phyloP scores from a whole-genome alignment of 2,329 filamentous ascomycete species.

The Chrysosporium keratinophilum region DNA sequence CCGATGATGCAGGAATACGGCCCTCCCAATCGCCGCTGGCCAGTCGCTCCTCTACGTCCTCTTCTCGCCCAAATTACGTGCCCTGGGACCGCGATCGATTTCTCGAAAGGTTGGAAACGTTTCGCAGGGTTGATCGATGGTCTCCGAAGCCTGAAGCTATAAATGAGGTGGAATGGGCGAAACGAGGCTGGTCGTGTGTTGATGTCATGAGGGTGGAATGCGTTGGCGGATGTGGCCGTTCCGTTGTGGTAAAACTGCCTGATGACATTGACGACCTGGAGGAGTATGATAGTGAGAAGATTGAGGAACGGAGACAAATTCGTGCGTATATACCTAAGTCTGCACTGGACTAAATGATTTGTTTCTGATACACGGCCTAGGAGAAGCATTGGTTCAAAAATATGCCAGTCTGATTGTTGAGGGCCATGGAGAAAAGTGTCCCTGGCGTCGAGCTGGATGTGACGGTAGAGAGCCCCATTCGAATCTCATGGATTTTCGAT shows the following conservation, averaged over 20 bases:
- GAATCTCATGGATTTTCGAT: not conserved
- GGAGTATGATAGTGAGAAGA: slow-evolving; percentile 35
- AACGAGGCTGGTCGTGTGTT: slow-evolving; percentile 79
- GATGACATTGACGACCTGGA: slow-evolving; percentile 51
- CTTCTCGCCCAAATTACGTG: slow-evolving; percentile 58
- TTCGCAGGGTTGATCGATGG: slow-evolving; percentile 85
- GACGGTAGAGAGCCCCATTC: slow-evolving; percentile 51
- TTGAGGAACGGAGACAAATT: slow-evolving; percentile 35
- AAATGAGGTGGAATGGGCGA: slow-evolving; percentile 89
- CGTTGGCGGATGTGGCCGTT: slow-evolving; percentile 66
- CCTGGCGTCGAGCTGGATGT: slow-evolving; percentile 81
- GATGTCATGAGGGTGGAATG: slow-evolving; percentile 77
- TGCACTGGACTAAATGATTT: not conserved
- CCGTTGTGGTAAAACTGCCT: slow-evolving; percentile 69
- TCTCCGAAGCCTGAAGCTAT: slow-evolving; percentile 79
- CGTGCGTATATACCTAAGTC: slow-evolving; percentile 25
- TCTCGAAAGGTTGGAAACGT: slow-evolving; percentile 69
- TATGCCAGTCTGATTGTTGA: slow-evolving; percentile 63
- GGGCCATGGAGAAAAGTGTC: slow-evolving; percentile 68
- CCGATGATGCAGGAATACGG: slow-evolving; percentile 8
- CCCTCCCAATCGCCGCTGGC: slow-evolving; percentile 17
- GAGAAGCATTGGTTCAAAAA: slow-evolving; percentile 60
- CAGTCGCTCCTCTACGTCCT: slow-evolving; percentile 25
- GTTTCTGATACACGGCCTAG: slow-evolving; percentile 23
- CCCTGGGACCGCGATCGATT: slow-evolving; percentile 79